Evolutionary conservation across 2,329 filamentous ascomycete genomes (phyloP), one percentile per base, ranked within the genome.

Genomic region (Clathrospora elynae): DNA sequence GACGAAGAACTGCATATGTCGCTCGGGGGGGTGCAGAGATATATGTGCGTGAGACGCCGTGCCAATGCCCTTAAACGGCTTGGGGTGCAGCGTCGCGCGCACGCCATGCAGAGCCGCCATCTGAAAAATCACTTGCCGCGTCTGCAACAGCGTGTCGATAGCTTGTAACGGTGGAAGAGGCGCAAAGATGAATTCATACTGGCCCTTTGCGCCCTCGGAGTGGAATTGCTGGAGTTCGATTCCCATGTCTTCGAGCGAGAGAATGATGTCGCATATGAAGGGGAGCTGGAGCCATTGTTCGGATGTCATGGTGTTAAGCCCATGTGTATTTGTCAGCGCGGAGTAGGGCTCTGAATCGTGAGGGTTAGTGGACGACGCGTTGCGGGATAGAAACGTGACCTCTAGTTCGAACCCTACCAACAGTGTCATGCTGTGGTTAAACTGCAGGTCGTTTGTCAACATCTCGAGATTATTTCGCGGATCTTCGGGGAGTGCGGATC

Each of bases 401-500:
- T 95, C 89, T 26, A 95, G 82, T 67, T 95, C 90, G 53, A 93
- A 95, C 0, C 89, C 90, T 11, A 90, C 69, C 0, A 85, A 74
- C 33, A 90, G 82, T 3, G 75, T 68, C 2, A 89, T 73, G 1
- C 76, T 74, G 24, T 76, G 68, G 5, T 80, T 73, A 2, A 69
- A 56, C 8, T 76, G 71, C 0, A 86, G 78, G 5, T 71, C 69
- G 0, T 77, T 71, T 1, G 85, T 61, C 0, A 83, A 73, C 3
- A 69, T 73, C 23, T 70, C 59, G n/a, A 75, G 64, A 26, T 56
- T 64, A 26, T 60, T 58, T 33, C 73, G 78, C 1, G 89, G 88
- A 56, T 88, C 95, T 0, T 84, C 70, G 7, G 67, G 48, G 1
- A 82, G 72, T 0, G 70, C 63, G 0, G 73, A 69, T 1, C 81